Evolutionary conservation across 2,329 filamentous ascomycete genomes (phyloP).

Genomic region (Paraphaeosphaeria minitans): DNA sequence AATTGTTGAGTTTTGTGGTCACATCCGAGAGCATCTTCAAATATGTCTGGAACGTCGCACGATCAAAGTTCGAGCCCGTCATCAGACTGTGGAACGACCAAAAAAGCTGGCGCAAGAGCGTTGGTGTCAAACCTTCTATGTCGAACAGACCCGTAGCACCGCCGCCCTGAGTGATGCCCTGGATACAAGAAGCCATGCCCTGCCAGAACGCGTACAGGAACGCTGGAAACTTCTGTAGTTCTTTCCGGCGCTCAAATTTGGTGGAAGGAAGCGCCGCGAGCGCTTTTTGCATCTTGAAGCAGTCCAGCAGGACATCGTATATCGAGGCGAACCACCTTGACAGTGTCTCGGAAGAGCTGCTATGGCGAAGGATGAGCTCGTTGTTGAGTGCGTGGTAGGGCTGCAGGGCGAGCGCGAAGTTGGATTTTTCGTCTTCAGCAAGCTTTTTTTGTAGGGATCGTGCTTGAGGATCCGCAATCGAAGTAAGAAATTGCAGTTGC

Average conservation of each 20-base stretch:
- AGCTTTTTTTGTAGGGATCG: constrained; percentile 13
- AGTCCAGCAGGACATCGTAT: constrained; percentile 37
- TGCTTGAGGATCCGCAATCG: constrained; percentile 23
- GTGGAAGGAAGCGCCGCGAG: constrained; percentile 33
- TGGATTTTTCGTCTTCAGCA: constrained; percentile 19
- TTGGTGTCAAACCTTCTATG: constrained; percentile 23
- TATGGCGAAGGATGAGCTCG: constrained; percentile 46
- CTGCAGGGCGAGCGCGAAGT: constrained; percentile 11
- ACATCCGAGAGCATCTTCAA: constrained; percentile 45
- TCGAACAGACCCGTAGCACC: neutral
- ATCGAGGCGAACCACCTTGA: constrained; percentile 28
- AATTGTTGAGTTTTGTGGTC: constrained; percentile 13
- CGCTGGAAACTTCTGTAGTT: constrained; percentile 41
- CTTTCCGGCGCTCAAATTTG: constrained; percentile 42
- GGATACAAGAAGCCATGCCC: constrained; percentile 23
- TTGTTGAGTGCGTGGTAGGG: constrained; percentile 55
- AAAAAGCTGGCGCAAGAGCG: constrained; percentile 49
- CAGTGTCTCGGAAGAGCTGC: constrained; percentile 9
- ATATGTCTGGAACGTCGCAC: constrained; percentile 61
- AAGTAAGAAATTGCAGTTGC: constrained; percentile 40
- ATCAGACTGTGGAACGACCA: constrained; percentile 56
- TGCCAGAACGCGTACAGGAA: constrained; percentile 38
- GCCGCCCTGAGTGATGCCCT: constrained; percentile 3
- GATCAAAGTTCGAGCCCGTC: constrained; percentile 52
- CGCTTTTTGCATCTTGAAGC: constrained; percentile 38